Evolutionary conservation across 2,329 filamentous ascomycete genomes (phyloP), one percentile per base, ranked within the genome.

Genomic region (Cercospora sp.): DNA sequence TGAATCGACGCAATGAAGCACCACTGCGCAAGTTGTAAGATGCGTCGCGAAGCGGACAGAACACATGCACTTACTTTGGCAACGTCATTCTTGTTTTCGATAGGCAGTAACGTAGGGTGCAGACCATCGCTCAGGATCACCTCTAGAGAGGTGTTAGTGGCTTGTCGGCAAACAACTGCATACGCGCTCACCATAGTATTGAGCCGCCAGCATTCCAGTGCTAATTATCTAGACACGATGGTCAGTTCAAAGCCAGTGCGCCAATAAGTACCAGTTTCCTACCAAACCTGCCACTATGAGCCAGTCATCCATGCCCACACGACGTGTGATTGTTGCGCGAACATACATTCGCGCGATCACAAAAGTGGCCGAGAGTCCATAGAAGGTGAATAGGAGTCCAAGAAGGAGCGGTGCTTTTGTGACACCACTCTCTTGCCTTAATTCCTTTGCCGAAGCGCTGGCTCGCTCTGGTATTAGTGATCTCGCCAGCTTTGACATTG

Each of bases 251-350:
- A 28, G 3, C 16, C 16, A 39, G 13, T 13, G 6, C 33, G 33
- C 12, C 33, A 39, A 13, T 39, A 39, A 7, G 13, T 5, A 16
- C 33, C 5, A 16, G 6, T 39, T n/a, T 13, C 57, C 16, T 51
- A 60, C 63, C 63, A 74, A 63, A 45, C 62, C 68, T 9, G 39
- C 58, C 20, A 60, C 18, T n/a, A 68, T 42, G 23, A 68, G 20
- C 63, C 66, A 63, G 60, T 70, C 68, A 63, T 70, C 62, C 39
- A 51, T 59, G 8, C 45, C 42, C 4, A 61, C 36, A 33, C 55
- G 51, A 13, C 48, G 36, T n/a, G 55, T 36, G 7, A 63, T 30
- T 12, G 10, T 63, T 30, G 33, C 39, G 6, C 67, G 63, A 13
- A 66, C 64, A 28, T 31, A 64, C 16, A 64, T 64, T 20, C 67